phyloP scores from a whole-genome alignment of 1,139 yeast species.

The Geotrichum histeridarum region DNA sequence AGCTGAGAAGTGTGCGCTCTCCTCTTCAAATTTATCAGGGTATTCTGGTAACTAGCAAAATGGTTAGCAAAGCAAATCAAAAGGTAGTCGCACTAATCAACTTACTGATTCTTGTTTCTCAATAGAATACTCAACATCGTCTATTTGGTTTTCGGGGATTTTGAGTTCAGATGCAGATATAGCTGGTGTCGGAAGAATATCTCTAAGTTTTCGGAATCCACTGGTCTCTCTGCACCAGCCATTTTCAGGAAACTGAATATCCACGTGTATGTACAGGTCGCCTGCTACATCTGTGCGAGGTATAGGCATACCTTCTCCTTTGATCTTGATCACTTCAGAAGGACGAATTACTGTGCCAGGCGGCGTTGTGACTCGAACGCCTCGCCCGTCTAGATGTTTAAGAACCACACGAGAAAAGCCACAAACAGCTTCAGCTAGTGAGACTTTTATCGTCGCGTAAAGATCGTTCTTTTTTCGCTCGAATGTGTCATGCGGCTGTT shows the following conservation, averaged over 20 bases:
- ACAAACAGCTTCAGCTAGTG: constrained; percentile 74
- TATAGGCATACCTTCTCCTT: constrained; percentile 84
- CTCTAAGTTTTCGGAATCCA: constrained; percentile 27
- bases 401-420: constrained; percentile 67
- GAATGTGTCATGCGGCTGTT: constrained; percentile 45
- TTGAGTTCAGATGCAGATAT: constrained; percentile 5
- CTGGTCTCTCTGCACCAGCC: constrained; percentile 32
- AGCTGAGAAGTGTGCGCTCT: neutral
- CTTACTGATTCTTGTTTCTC: constrained; percentile 10
- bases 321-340: constrained; percentile 61
- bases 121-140: constrained; percentile 20
- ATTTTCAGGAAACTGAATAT: constrained; percentile 77
- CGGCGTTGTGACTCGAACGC: constrained; percentile 58
- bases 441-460: constrained; percentile 52
- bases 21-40: constrained; percentile 12
- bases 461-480: constrained; percentile 61
- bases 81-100: neutral
- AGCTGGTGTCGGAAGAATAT: constrained; percentile 26
- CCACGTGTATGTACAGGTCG: constrained; percentile 64
- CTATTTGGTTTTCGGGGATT: constrained; percentile 19
- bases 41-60: constrained; percentile 10
- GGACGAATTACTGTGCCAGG: constrained; percentile 72
- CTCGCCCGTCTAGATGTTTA: constrained; percentile 76
- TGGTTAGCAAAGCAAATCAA: neutral
- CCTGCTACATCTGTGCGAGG: constrained; percentile 49